phyloP scores from a whole-genome alignment of 2,329 filamentous ascomycete species.

The Lachnellula hyalina region DNA sequence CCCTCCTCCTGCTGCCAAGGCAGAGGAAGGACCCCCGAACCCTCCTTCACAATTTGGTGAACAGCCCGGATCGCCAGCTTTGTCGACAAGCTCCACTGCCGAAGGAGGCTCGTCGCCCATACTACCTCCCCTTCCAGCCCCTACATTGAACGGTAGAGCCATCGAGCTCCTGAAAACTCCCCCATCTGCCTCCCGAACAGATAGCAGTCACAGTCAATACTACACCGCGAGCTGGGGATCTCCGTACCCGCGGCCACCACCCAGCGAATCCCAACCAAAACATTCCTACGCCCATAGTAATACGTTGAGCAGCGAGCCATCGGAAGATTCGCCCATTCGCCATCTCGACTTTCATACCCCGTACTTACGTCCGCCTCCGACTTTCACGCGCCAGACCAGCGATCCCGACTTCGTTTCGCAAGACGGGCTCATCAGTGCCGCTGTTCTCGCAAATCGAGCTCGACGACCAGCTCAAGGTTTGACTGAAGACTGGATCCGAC shows the following conservation, averaged over 20 bases:
- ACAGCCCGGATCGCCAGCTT: constrained; percentile 49
- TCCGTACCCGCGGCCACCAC: constrained; percentile 69
- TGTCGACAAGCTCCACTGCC: constrained; percentile 58
- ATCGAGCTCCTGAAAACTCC: constrained; percentile 51
- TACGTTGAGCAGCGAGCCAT: constrained; percentile 54
- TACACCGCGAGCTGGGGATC: constrained; percentile 86
- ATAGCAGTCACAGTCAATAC: constrained; percentile 41
- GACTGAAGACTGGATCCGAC: constrained; percentile 81
- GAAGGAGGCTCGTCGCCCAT: constrained; percentile 53
- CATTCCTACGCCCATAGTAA: constrained; percentile 35
- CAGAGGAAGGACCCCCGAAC: constrained; percentile 48
- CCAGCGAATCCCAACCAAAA: constrained; percentile 40
- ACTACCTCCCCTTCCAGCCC: constrained; percentile 53
- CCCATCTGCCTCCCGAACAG: constrained; percentile 30
- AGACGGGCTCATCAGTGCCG: constrained; percentile 39
- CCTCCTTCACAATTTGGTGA: constrained; percentile 6
- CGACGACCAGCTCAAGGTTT: constrained; percentile 56
- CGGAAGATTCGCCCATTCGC: constrained; percentile 56
- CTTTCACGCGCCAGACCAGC: constrained; percentile 29
- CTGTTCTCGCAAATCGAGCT: constrained; percentile 59
- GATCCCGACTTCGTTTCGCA: constrained; percentile 34
- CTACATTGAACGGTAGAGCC: constrained; percentile 52
- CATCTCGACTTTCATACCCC: constrained; percentile 58
- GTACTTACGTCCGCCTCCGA: constrained; percentile 53
- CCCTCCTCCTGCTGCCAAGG: constrained; percentile 54